A percentile compares a stretch with the other conserved stretches of the same genome.
Conservation (phyloP, 2,329 filamentous ascomycete genomes). For the Ophiostoma perfectum region DNA sequence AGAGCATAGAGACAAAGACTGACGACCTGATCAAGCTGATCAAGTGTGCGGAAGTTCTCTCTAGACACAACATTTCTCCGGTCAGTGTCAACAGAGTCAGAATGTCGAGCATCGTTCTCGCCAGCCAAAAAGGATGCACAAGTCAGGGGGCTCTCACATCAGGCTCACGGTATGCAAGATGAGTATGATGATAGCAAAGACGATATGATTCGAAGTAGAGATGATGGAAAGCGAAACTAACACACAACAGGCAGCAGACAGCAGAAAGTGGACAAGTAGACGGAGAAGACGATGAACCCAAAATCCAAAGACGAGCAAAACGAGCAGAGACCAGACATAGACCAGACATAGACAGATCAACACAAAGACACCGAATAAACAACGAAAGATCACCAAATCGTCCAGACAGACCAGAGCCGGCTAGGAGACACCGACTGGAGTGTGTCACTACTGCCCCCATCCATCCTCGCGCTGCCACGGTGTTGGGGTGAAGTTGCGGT, state of each 20-base stretch:
- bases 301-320: not conserved
- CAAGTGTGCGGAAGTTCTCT: too few relatives aligned
- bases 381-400: not conserved
- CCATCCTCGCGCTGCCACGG: slow-evolving; percentile 1
- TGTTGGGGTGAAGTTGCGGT: not conserved
- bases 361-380: not conserved
- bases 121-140: too few relatives aligned
- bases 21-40: too few relatives aligned
- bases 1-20: not conserved
- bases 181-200: too few relatives aligned
- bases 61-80: not conserved
- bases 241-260: too few relatives aligned
- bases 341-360: not conserved
- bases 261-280: too few relatives aligned
- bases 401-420: not conserved
- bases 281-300: not conserved
- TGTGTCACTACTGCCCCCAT: not conserved
- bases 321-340: not conserved
- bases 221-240: too few relatives aligned
- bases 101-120: not conserved
- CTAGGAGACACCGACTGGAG: not conserved
- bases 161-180: too few relatives aligned
- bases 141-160: too few relatives aligned
- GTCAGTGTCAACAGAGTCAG: not conserved
- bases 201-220: too few relatives aligned